Base-by-base conservation (phyloP, 192 early-diverging fungal species). In the Podila verticillata region DNA sequence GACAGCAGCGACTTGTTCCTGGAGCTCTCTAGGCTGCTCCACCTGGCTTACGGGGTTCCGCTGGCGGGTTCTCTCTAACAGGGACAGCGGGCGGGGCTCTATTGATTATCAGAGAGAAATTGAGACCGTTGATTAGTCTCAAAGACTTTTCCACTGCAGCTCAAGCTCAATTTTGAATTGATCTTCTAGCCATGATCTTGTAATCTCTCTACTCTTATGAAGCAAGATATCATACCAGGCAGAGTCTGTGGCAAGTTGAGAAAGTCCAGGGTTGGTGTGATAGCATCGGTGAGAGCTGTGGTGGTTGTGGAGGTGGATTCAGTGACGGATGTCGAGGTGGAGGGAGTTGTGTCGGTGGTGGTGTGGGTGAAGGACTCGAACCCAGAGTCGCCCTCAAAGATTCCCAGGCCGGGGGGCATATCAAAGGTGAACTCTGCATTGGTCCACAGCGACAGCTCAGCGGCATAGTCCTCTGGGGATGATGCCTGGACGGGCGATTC, bases 391-490 rank as follows among this genome's bases (percentile, higher is more conserved):
- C 84, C 72, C 5, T 85, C 86, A 73, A 73, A 84, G 70, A 88
- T 83, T 17, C 87, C 84, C 7, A 82, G 62, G 32, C 87, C 87
- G 48, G 87, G 84, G 30, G 83, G 69, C 10, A 86, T 83, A 74
- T 93, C 90, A 32, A 91, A 88, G 39, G 85, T 87, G 73, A 92
- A 93, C 74, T 93, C 90, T 22, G 89, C 88, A 63, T 90, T 90
- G 59, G 91, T 82, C 85, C 89, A 93, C 31, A 92, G 82, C 9
- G 89, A 84, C 57, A 92, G 83, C 63, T 92, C 91, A 24, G 89
- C 85, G 56, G 87, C 84, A 48, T 91, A 84, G 79, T 92, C 91
- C 48, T 89, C 83, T 58, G 85, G 84, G 70, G 47, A 78, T 81
- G 61, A 83, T 70, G 29, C 77, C 24, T 82, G 82, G 30, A 71